phyloP scores from a whole-genome alignment of 2,329 filamentous ascomycete species.

The Arthrobotrys iridis region DNA sequence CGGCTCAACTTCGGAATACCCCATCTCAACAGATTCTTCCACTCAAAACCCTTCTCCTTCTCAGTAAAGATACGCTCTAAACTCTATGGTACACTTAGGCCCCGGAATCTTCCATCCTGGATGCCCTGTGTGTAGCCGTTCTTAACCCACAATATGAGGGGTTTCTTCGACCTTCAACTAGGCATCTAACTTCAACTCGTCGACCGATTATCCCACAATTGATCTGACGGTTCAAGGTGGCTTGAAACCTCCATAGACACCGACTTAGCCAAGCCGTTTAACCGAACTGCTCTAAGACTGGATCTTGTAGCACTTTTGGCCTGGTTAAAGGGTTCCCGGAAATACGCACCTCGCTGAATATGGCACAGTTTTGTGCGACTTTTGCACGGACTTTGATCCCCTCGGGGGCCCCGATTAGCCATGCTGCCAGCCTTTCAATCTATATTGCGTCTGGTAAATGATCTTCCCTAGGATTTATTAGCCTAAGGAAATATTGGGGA shows the following conservation, averaged over 20 bases:
- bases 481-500: constrained; percentile 31
- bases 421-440: constrained; percentile 23
- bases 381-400: constrained; percentile 61
- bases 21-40: constrained; percentile 26
- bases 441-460: constrained; percentile 38
- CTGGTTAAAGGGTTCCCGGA: constrained; percentile 16
- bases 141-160: constrained; percentile 24
- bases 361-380: constrained; percentile 64
- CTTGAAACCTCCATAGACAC: no score
- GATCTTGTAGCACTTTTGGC: background rate
- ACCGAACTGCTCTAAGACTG: constrained; percentile 23
- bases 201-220: background rate
- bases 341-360: constrained; percentile 55
- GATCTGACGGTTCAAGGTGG: constrained; percentile 6
- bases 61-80: background rate
- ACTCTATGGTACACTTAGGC: background rate
- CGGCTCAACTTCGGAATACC: constrained; percentile 55
- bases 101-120: constrained; percentile 17
- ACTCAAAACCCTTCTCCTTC: background rate
- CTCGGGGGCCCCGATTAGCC: constrained; percentile 19
- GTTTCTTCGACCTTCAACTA: constrained; percentile 1
- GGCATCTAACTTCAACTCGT: constrained; percentile 10
- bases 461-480: constrained; percentile 51
- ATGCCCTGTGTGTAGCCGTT: background rate
- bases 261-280: constrained; percentile 29